These are phyloP conservation scores for Boletus tomentosulus DNA, from an alignment of 768 basidiomycete species.

Conservation along the genomic window DNA sequence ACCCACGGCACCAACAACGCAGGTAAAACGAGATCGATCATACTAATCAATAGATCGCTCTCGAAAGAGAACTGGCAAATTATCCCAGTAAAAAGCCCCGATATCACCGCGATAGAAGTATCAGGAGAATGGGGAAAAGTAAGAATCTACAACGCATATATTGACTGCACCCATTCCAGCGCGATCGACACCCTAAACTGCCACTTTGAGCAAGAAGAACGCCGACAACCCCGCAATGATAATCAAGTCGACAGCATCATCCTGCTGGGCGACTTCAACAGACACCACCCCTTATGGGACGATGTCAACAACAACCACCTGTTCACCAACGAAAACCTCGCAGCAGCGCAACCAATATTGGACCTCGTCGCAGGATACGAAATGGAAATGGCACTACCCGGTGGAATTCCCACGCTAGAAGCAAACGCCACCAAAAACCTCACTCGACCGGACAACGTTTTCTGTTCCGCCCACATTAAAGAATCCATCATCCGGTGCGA, in stretches of 20 bases:
- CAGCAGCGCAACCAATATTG: too few relatives aligned
- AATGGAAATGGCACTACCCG: background rate
- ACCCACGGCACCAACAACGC: background rate
- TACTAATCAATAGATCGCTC: background rate
- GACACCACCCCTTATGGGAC: background rate
- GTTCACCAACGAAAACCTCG: background rate
- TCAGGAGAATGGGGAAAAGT: too few relatives aligned
- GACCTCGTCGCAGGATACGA: too few relatives aligned
- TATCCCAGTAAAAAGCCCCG: too few relatives aligned
- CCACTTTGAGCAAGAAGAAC: too few relatives aligned
- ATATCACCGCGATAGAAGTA: too few relatives aligned
- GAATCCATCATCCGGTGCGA: background rate
- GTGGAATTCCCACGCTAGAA: background rate
- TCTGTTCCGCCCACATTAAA: background rate
- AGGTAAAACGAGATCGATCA: background rate
- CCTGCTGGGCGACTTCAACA: background rate
- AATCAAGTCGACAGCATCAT: background rate
- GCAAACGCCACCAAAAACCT: background rate
- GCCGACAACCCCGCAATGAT: too few relatives aligned
- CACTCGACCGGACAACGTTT: background rate
- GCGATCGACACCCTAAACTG: too few relatives aligned
- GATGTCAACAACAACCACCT: background rate
- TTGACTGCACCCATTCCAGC: too few relatives aligned
- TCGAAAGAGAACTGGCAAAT: background rate
- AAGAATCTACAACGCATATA: too few relatives aligned